These are phyloP conservation scores for Cryptomeria japonica DNA, from an alignment of 75 land plant species.

Conservation along the genomic window DNA sequence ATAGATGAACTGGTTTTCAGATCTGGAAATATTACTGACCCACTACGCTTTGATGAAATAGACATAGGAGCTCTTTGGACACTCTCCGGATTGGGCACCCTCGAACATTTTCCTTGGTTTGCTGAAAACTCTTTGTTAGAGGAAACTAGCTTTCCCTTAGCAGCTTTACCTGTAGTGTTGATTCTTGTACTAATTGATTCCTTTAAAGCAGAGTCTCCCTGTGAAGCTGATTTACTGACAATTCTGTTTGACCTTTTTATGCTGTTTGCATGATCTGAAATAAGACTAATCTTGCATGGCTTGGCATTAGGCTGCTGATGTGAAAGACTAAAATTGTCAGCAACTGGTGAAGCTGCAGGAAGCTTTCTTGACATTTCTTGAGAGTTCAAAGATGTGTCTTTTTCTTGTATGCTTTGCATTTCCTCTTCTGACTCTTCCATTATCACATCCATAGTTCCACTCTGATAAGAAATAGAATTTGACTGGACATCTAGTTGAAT, in stretches of 20 bases:
- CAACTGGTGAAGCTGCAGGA: background rate
- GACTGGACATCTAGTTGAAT: conserved; percentile 14
- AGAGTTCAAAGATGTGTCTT: conserved; percentile 19
- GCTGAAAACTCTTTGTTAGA: background rate
- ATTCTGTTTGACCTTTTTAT: conserved; percentile 7
- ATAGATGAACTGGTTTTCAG: conserved; percentile 28
- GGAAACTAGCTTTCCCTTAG: conserved; percentile 4
- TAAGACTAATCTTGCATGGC: conserved; percentile 15
- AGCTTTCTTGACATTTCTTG: conserved; percentile 10
- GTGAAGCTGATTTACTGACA: conserved; percentile 7
- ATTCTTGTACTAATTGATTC: background rate
- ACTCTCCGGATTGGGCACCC: conserved; percentile 4
- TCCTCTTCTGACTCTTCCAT: conserved; percentile 23
- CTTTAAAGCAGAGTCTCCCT: background rate
- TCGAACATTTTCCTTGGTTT: conserved; percentile 7
- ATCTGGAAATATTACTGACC: conserved; percentile 19
- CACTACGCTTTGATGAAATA: conserved; percentile 24
- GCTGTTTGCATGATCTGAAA: conserved; percentile 8
- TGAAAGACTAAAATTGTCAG: background rate
- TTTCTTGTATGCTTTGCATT: conserved; percentile 19
- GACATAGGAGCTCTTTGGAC: conserved; percentile 17
- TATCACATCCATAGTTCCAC: conserved; percentile 26
- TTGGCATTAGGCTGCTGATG: conserved; percentile 6
- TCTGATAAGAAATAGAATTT: conserved; percentile 13
- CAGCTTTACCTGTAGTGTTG: background rate